These are phyloP conservation scores for Neofusicoccum ribis DNA, from an alignment of 2,329 filamentous ascomycete genomes.

Conservation along the genomic window DNA sequence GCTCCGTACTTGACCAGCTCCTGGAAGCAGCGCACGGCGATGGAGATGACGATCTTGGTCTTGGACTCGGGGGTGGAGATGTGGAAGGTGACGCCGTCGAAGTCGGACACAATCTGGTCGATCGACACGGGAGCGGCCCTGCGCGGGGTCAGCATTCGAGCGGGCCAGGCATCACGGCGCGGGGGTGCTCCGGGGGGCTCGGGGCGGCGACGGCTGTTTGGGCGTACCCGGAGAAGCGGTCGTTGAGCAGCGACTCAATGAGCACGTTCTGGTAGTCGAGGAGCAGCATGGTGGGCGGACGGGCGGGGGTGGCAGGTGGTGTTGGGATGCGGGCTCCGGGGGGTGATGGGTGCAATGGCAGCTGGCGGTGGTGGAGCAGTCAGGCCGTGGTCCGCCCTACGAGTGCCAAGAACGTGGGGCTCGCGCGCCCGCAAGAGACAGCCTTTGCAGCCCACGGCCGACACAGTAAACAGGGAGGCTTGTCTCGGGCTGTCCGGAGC, in stretches of 20 bases:
- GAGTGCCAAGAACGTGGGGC: conserved; percentile 17
- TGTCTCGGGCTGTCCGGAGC: no score
- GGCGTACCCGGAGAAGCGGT: conserved; percentile 82
- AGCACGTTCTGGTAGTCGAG: conserved; percentile 99
- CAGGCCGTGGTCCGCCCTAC: conserved; percentile 18
- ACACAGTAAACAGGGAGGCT: no score
- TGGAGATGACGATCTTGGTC: conserved; percentile 90
- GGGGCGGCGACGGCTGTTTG: conserved; percentile 15
- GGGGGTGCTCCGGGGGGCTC: conserved; percentile 10
- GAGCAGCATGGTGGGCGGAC: conserved; percentile 67
- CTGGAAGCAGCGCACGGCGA: conserved; percentile 90
- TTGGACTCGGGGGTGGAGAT: conserved; percentile 95
- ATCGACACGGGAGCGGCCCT: conserved; percentile 85
- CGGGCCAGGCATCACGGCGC: conserved; percentile 29
- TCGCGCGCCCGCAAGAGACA: background rate
- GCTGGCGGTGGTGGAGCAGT: conserved; percentile 13
- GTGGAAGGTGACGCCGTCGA: conserved; percentile 98
- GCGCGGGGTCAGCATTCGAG: conserved; percentile 36
- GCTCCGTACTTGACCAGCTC: conserved; percentile 94
- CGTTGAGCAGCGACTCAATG: conserved; percentile 92
- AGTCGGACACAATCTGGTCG: conserved; percentile 98
- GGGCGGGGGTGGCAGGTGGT: background rate
- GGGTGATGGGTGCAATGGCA: conserved; percentile 12
- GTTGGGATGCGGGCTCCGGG: conserved; percentile 6
- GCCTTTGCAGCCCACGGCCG: no score